Evolutionary conservation across 192 early-diverging fungal species (phyloP).

Genomic region (Phlyctochytrium bullatum): DNA sequence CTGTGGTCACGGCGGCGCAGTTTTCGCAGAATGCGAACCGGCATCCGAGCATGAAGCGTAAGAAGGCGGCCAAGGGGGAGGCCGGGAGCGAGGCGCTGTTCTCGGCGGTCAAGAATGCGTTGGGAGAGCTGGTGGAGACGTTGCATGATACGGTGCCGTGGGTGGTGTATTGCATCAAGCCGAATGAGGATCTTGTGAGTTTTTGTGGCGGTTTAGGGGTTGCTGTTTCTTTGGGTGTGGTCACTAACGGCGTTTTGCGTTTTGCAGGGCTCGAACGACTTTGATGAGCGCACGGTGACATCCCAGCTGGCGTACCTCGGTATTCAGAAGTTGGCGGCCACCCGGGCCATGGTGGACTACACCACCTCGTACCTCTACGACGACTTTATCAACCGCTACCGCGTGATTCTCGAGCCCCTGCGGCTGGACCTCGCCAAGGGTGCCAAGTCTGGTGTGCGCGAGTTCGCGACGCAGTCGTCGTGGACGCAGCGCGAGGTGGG

Average conservation of each 20-base stretch:
- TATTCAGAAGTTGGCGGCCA: slow-evolving; percentile 67
- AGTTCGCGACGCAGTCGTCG: slow-evolving; percentile 31
- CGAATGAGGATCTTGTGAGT: slow-evolving; percentile 53
- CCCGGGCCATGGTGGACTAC: slow-evolving; percentile 68
- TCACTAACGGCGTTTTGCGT: background rate
- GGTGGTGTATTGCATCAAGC: slow-evolving; percentile 78
- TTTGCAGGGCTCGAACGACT: slow-evolving; percentile 25
- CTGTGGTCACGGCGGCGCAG: slow-evolving; percentile 73
- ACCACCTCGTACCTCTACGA: slow-evolving; percentile 66
- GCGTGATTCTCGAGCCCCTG: slow-evolving; percentile 50
- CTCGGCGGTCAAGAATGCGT: slow-evolving; percentile 59
- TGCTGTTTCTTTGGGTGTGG: background rate
- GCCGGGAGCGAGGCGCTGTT: slow-evolving; percentile 32
- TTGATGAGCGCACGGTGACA: slow-evolving; percentile 63
- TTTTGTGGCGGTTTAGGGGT: background rate
- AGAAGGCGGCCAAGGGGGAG: slow-evolving; percentile 24
- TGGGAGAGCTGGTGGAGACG: slow-evolving; percentile 70
- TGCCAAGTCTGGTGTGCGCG: slow-evolving; percentile 29
- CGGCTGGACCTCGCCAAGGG: slow-evolving; percentile 30
- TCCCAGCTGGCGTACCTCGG: slow-evolving; percentile 68
- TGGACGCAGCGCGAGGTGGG: slow-evolving; percentile 44
- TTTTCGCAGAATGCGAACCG: slow-evolving; percentile 69
- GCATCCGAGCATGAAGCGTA: slow-evolving; percentile 63
- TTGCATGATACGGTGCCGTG: slow-evolving; percentile 75
- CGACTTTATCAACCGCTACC: slow-evolving; percentile 73